A percentile compares a stretch with the other conserved stretches of the same genome.
Conservation (phyloP, 257 asterid species). For the Solanum sejunctum region DNA sequence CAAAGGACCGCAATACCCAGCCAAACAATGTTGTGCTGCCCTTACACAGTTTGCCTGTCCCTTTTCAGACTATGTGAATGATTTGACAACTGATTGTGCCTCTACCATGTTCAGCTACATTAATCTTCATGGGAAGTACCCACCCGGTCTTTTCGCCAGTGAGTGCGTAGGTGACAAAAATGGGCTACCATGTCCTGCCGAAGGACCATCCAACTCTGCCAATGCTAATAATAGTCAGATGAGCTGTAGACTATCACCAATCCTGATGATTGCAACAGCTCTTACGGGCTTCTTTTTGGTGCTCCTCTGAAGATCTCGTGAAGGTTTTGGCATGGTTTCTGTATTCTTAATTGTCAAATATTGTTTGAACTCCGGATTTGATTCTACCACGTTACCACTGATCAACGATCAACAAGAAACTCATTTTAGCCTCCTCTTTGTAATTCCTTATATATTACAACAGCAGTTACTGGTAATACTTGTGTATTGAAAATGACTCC, state of each 20-base stretch:
- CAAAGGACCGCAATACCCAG: constrained; percentile 59
- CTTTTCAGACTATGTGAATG: constrained; percentile 25
- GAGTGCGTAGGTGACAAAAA: constrained; percentile 30
- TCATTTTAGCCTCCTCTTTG: not conserved
- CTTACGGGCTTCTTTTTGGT: constrained; percentile 14
- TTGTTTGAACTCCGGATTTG: not conserved
- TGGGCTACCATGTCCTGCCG: constrained; percentile 44
- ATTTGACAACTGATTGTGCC: constrained; percentile 54
- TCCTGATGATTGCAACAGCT: constrained; percentile 15
- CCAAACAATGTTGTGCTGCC: constrained; percentile 40
- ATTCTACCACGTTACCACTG: not conserved
- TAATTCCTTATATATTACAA: not conserved
- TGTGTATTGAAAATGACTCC: not conserved
- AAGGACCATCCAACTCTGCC: constrained; percentile 14
- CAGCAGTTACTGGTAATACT: not conserved
- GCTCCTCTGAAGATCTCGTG: constrained; percentile 12
- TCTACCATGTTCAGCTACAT: constrained; percentile 78
- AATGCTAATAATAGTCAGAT: constrained; percentile 4
- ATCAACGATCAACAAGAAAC: not conserved
- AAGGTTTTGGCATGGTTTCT: not conserved
- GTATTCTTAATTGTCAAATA: not conserved
- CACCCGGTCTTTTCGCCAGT: constrained; percentile 63
- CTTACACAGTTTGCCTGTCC: constrained; percentile 53
- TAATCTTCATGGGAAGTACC: constrained; percentile 61
- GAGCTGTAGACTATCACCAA: constrained; percentile 8